Evolutionary conservation across 1,139 yeast genomes (phyloP).

Genomic region (Geotrichum siamense): DNA sequence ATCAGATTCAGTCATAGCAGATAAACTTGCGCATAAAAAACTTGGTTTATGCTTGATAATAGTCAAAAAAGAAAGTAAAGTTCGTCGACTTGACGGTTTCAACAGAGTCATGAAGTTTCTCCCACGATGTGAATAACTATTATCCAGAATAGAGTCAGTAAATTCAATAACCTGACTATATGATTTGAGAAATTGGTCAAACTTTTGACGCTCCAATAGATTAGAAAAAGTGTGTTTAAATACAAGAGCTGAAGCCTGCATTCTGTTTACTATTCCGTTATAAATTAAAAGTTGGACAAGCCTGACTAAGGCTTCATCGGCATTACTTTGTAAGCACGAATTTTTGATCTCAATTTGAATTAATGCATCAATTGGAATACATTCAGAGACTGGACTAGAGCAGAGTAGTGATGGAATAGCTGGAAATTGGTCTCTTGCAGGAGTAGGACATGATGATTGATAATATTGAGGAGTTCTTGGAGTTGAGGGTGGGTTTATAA

Average conservation of each 20-base stretch:
- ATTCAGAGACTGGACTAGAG: conserved; percentile 6
- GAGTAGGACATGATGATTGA: conserved; percentile 7
- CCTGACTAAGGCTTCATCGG: conserved; percentile 21
- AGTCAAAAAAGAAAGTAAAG: conserved; percentile 32
- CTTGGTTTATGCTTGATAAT: conserved; percentile 34
- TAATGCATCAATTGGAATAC: conserved; percentile 21
- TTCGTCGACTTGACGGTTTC: conserved; percentile 26
- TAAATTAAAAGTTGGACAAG: conserved; percentile 25
- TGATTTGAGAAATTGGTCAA: conserved; percentile 23
- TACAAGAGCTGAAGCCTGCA: conserved; percentile 22
- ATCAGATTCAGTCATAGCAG: conserved; percentile 27
- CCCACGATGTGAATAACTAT: conserved; percentile 19
- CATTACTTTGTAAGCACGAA: conserved; percentile 19
- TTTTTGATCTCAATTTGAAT: conserved; percentile 23
- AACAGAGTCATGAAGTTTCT: conserved; percentile 22
- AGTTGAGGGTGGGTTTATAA: neutral
- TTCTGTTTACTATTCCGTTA: conserved; percentile 24
- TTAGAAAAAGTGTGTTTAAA: conserved; percentile 20
- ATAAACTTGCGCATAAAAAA: conserved; percentile 31
- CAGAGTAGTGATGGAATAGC: conserved; percentile 9
- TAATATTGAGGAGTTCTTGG: conserved; percentile 4
- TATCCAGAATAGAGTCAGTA: conserved; percentile 23
- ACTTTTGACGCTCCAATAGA: conserved; percentile 18
- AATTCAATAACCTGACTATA: conserved; percentile 27
- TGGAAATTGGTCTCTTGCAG: conserved; percentile 1